These are phyloP conservation scores for Myxozyma sirexii DNA, from an alignment of 805 yeast genomes.

Conservation along the genomic window DNA sequence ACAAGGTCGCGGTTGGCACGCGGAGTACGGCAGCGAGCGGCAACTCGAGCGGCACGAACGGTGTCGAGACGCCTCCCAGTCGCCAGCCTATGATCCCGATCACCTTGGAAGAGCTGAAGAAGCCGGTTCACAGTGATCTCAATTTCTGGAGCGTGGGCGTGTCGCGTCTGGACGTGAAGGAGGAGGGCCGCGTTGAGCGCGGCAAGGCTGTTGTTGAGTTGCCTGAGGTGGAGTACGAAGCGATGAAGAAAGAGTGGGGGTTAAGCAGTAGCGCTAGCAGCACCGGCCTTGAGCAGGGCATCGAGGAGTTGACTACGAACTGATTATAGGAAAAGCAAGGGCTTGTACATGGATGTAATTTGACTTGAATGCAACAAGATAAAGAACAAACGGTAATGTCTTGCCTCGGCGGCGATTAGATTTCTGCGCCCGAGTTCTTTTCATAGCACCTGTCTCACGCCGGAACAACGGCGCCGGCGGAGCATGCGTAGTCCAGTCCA, in stretches of 20 bases:
- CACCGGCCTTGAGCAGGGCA: conserved; percentile 3
- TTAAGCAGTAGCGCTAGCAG: background rate
- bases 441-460: too few species aligned
- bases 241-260: conserved; percentile 8
- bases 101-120: conserved; percentile 39
- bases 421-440: too few species aligned
- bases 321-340: background rate
- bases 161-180: conserved; percentile 4
- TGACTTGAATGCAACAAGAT: too few species aligned
- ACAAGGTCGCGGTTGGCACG: conserved; percentile 18
- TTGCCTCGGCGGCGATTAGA: too few species aligned
- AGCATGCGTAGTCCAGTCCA: too few species aligned
- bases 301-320: background rate
- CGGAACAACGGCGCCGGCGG: too few species aligned
- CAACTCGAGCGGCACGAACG: conserved; percentile 4
- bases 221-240: conserved; percentile 1
- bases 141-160: conserved; percentile 35
- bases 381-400: too few species aligned
- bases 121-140: conserved; percentile 25
- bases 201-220: conserved; percentile 10
- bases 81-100: conserved; percentile 44
- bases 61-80: conserved; percentile 32
- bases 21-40: background rate
- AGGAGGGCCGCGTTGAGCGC: conserved; percentile 18
- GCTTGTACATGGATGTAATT: too few species aligned